Percentiles rank a stretch among this genome's conserved stretches.
Evolutionary conservation across 345 rosid genomes (phyloP).

Genomic region (Boechera stricta): DNA sequence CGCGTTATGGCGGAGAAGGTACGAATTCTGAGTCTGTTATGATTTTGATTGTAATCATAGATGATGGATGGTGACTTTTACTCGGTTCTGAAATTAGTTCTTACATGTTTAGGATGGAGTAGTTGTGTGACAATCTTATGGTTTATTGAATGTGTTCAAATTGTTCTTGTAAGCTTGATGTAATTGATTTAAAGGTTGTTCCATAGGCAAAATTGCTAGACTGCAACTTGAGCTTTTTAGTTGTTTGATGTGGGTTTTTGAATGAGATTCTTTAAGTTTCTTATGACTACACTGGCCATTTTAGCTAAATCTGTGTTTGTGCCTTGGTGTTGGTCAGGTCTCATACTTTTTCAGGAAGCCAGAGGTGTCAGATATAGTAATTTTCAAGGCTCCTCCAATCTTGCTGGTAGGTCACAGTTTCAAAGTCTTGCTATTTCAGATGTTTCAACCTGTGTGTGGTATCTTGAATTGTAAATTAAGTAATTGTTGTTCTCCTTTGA

Average conservation of each 20-base stretch:
- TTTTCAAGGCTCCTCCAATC: conserved; percentile 84
- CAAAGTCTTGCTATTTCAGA: neutral
- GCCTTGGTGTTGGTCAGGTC: conserved; percentile 55
- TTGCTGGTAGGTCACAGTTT: conserved; percentile 55
- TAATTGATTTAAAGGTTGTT: neutral
- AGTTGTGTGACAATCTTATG: conserved; percentile 5
- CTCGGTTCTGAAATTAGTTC: neutral
- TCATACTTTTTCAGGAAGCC: conserved; percentile 86
- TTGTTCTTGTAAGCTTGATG: conserved; percentile 22
- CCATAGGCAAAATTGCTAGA: conserved; percentile 5
- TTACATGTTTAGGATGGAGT: neutral
- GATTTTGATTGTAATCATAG: conserved; percentile 4
- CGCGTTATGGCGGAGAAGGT: conserved; percentile 93
- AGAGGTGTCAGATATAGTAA: conserved; percentile 79
- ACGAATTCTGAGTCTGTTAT: conserved; percentile 1
- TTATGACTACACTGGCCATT: neutral
- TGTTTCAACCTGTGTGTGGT: neutral
- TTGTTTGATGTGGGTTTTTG: conserved; percentile 1
- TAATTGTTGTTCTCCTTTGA: conserved; percentile 19
- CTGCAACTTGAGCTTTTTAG: neutral
- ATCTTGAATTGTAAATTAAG: conserved; percentile 20
- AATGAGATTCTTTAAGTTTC: neutral
- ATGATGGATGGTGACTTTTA: neutral
- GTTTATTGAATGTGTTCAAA: conserved; percentile 4
- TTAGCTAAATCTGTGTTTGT: neutral